Conservation (phyloP, 2,329 filamentous ascomycete species). For the Incumbomyces delicatus region DNA sequence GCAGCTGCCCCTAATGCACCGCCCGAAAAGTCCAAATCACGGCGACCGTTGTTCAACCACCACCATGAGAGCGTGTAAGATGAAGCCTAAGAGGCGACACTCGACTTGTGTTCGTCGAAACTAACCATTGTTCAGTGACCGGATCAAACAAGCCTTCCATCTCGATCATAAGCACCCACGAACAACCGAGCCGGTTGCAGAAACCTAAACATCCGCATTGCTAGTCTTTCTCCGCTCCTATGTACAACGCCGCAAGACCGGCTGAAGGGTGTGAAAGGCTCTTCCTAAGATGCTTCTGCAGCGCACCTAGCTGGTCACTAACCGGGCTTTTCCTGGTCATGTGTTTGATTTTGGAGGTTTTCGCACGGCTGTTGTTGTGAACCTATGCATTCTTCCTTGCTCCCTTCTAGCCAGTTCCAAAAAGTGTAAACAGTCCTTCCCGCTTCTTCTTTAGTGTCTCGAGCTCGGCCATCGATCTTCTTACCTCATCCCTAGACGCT, state of each 20-base stretch:
- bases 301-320: no score
- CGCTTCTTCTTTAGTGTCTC: constrained; percentile 51
- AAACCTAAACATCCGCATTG: neutral
- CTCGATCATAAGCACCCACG: constrained; percentile 25
- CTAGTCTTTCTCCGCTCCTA: neutral
- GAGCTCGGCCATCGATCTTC: constrained; percentile 56
- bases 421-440: constrained; percentile 64
- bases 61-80: constrained; percentile 32
- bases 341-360: no score
- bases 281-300: neutral
- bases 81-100: no score
- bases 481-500: constrained; percentile 60
- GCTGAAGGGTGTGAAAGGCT: neutral
- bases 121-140: constrained; percentile 24
- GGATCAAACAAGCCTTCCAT: constrained; percentile 36
- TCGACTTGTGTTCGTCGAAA: neutral
- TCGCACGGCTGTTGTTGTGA: no score
- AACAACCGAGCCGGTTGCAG: neutral
- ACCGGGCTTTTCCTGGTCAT: no score
- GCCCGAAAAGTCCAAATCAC: constrained; percentile 31
- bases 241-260: constrained; percentile 14
- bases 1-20: constrained; percentile 43
- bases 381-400: neutral
- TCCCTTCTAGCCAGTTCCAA: neutral
- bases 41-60: constrained; percentile 26